Percentiles rank a stretch among this genome's conserved stretches.
Evolutionary conservation across 129 eudicot genomes (phyloP).

Genomic region (Flaveria linearis): DNA sequence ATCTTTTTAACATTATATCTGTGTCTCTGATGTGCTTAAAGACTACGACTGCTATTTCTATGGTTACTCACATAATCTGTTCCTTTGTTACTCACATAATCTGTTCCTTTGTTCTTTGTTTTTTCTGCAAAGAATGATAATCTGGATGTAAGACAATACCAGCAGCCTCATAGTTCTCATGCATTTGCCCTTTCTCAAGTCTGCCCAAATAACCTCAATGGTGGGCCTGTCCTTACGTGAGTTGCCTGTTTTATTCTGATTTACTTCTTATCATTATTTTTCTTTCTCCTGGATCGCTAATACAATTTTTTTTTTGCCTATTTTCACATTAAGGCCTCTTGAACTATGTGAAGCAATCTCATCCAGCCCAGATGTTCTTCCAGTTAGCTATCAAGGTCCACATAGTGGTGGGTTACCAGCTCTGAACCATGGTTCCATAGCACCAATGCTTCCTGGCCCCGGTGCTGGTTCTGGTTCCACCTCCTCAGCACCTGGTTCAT

Average conservation of each 20-base stretch:
- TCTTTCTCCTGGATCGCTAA: not conserved
- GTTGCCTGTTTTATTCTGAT: slow-evolving; percentile 27
- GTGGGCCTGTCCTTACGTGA: slow-evolving; percentile 83
- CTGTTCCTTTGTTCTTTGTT: not conserved
- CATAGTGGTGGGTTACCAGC: slow-evolving; percentile 55
- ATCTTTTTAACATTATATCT: not conserved
- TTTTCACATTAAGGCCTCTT: slow-evolving; percentile 63
- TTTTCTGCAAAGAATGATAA: slow-evolving; percentile 49
- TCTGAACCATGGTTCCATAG: slow-evolving; percentile 46
- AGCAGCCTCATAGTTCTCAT: slow-evolving; percentile 80
- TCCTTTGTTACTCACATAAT: slow-evolving; percentile 9
- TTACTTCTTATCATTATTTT: not conserved
- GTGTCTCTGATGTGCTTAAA: not conserved
- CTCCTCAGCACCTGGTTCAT: slow-evolving; percentile 55
- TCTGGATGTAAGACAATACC: slow-evolving; percentile 73
- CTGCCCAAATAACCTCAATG: slow-evolving; percentile 80
- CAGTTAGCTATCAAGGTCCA: slow-evolving; percentile 68
- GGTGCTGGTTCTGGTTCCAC: slow-evolving; percentile 52
- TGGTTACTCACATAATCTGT: slow-evolving; percentile 14
- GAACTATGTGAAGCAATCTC: slow-evolving; percentile 66
- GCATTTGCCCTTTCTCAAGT: slow-evolving; percentile 83
- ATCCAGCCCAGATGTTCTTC: slow-evolving; percentile 58
- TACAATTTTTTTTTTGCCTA: slow-evolving; percentile 3
- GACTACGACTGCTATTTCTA: not conserved
- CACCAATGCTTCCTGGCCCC: slow-evolving; percentile 52